These are phyloP conservation scores for Homolaphlyctis polyrhiza DNA, from an alignment of 371 early-diverging fungal species.

Conservation along the genomic window DNA sequence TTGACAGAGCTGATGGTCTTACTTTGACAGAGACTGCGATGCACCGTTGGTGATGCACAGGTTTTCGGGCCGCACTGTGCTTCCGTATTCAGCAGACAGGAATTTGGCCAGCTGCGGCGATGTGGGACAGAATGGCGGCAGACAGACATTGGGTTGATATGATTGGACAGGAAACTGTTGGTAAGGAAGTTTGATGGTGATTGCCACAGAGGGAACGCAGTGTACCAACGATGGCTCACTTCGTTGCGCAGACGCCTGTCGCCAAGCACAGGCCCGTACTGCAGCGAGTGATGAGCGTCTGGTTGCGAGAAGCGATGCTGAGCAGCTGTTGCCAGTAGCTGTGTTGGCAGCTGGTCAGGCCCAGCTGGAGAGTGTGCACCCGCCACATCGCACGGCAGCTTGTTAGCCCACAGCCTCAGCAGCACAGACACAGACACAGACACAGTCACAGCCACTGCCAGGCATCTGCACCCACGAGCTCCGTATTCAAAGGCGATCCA, in stretches of 20 bases:
- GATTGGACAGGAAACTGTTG: too few species aligned
- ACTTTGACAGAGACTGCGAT: conserved; percentile 1
- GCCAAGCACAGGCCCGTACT: neutral
- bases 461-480: too few species aligned
- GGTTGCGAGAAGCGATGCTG: neutral
- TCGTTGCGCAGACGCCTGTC: neutral
- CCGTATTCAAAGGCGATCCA: neutral
- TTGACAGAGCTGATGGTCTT: neutral
- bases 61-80: neutral
- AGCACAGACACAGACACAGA: too few species aligned
- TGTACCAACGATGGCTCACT: neutral
- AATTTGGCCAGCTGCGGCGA: neutral
- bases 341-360: neutral
- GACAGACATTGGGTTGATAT: too few species aligned
- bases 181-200: neutral
- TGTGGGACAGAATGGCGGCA: neutral
- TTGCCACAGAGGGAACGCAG: neutral
- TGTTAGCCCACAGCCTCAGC: too few species aligned
- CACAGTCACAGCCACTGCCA: too few species aligned
- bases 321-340: neutral
- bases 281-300: neutral
- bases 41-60: conserved; percentile 2
- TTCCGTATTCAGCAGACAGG: neutral
- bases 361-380: too few species aligned
- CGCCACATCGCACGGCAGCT: too few species aligned